Evolutionary conservation across 805 yeast genomes (phyloP), one percentile per base, ranked within the genome.

Genomic region (Millerago galiae): DNA sequence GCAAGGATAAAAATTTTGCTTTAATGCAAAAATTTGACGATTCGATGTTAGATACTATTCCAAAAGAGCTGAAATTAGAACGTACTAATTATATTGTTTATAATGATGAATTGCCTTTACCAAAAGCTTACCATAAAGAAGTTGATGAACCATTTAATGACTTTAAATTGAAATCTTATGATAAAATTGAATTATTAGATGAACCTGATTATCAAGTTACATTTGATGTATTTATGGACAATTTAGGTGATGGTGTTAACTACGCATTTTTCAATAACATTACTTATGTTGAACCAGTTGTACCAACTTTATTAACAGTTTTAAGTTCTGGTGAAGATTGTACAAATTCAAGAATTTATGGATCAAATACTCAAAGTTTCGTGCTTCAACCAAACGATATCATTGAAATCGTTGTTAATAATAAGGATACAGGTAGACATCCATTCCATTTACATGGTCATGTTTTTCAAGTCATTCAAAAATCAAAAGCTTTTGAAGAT

Each of bases 371-470:
- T 38, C 78, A 79, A 55, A 65, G 83, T 1, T 77, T 71, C 56
- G 75, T 85, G 8, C 66, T 86, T 30, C 77, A 78, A 49, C 60
- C 70, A 13, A 74, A 75, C 40, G 84, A 81, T 40, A 73, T 80
- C 34, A 70, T 89, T 37, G 95, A 88, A 54, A 61, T 88, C 32
- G 82, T 86, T 1, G 61, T 88, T 30, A 83, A 86, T 57, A 88
- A 88, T 56, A 72, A 69, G 53, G 96, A 88, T 59, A 79, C 81
- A 4, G 83, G 87, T 42, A 79, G 79, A 51, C 88, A 81, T 58
- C 87, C 87, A 18, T 81, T 81, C 74, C 88, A 81, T 59, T 68
- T 81, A 52, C 88, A 81, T 53, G 88, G 88, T n/a, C 87, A 81
- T 54, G 70, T 60, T 37, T 81, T 81, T 66, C 86, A 79, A 61